Conservation (phyloP, 2,329 filamentous ascomycete species). For the Cylindrodendrum hubeiense region DNA sequence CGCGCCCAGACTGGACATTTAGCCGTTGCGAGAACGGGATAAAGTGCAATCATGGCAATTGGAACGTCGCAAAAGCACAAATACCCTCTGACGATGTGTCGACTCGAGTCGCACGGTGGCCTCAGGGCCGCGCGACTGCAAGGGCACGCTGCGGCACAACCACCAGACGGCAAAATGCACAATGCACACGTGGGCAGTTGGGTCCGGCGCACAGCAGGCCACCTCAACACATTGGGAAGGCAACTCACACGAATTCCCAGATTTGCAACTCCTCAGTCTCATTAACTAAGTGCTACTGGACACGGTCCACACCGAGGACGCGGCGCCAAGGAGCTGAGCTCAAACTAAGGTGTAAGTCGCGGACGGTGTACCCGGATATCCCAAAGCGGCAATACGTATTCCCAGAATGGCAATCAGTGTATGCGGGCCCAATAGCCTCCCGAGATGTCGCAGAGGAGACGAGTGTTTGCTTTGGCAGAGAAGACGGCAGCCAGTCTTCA, state of each 20-base stretch:
- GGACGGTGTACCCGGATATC: conserved; percentile 10
- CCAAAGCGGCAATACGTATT: conserved; percentile 39
- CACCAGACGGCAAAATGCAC: not conserved
- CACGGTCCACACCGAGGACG: not conserved
- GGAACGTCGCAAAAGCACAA: not conserved
- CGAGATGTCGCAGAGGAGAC: conserved; percentile 7
- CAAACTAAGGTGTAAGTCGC: not conserved
- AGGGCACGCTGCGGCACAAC: not conserved
- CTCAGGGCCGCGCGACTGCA: not conserved
- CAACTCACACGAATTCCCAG: conserved; percentile 10
- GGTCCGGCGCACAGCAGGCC: not conserved
- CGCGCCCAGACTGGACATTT: not conserved
- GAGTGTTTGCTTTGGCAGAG: not conserved
- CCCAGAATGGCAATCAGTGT: conserved; percentile 42
- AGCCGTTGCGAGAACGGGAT: not conserved
- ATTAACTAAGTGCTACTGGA: not conserved
- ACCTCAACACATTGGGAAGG: not conserved
- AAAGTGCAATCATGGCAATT: not conserved
- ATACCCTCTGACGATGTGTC: not conserved
- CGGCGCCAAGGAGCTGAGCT: not conserved
- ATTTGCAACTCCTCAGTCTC: not conserved
- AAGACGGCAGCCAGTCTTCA: not conserved
- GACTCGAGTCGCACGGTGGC: not conserved
- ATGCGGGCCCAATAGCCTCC: conserved; percentile 30
- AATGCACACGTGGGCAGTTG: not conserved